Base-by-base conservation (phyloP, 2,329 filamentous ascomycete species). In the Metarhizium sp. region DNA sequence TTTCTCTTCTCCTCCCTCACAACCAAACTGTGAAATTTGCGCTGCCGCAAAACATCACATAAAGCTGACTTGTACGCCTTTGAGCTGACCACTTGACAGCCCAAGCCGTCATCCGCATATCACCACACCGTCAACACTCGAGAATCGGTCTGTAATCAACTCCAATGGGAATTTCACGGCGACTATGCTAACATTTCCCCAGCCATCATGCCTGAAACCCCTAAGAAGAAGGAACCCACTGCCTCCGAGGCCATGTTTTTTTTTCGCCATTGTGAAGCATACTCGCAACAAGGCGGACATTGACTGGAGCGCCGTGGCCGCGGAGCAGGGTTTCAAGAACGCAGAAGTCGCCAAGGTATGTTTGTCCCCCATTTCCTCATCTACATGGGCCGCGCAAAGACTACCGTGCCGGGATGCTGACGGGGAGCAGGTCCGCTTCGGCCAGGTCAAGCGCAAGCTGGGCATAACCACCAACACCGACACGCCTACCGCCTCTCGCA, bases 381-480 rank as follows among this genome's bases (percentile, higher is more conserved):
- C 8, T 4, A 4, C 25, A 20, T 36, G 34, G 6, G 34, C 42
- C 16, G 3, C 25, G n/a, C 32, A 34, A 13, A 13, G 6, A 6
- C 14, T 18, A 42, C 10, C 42, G 16, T 18, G 42, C 6, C 20
- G 18, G 18, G 6, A 13, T 38, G 16, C 30, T 50, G 16, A 36
- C 16, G 16, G 8, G 1, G 14, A 38, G 43, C 55, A 76, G 69
- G 71, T 73, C 43, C 75, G 78, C 49, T 81, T 75, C 55, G 71
- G 74, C 3, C 76, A 80, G 57, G 73, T 80, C 57, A 79, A 75
- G 64, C 67, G 69, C 49, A 77, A 78, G 65, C 66, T 75, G 0
- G 71, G 72, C 3, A 67, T 76, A 45, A 62, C 62, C 42, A 64
- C 63, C 57, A 67, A 69, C 5, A 49, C 59, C 2, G 45, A 58